Evolutionary conservation across 225 moss, liverwort and hornwort species (phyloP).

Genomic region (Straminergon stramineum): DNA sequence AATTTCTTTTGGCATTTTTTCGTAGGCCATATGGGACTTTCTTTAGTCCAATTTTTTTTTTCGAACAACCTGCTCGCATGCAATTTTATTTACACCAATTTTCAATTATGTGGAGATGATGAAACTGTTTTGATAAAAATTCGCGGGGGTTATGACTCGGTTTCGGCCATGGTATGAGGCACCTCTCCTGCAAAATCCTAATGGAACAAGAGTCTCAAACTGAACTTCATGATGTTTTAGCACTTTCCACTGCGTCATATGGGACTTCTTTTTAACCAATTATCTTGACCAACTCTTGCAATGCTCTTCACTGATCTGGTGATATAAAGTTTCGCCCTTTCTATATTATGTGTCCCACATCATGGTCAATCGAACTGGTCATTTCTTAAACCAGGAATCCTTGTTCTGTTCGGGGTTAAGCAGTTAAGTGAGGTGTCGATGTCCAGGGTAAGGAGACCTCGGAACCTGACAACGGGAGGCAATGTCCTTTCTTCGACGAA

Average conservation of each 20-base stretch:
- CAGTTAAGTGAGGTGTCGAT: neutral
- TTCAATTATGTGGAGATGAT: neutral
- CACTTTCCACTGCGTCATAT: neutral
- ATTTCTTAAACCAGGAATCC: neutral
- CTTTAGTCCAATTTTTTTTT: neutral
- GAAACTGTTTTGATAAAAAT: neutral
- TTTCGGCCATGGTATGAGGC: neutral
- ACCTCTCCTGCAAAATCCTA: neutral
- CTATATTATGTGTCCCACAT: neutral
- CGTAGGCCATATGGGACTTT: neutral
- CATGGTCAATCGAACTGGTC: neutral
- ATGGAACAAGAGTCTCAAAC: no score
- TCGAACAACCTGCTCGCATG: neutral
- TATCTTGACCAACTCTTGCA: neutral
- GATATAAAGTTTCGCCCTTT: neutral
- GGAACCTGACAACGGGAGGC: slow-evolving; percentile 89
- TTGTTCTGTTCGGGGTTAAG: neutral
- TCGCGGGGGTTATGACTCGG: neutral
- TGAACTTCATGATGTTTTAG: neutral
- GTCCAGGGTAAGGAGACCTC: slow-evolving; percentile 93
- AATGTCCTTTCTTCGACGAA: slow-evolving; percentile 94
- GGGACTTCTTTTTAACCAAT: neutral
- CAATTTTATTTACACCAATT: neutral
- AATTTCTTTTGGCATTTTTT: neutral
- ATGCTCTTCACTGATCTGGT: neutral